Evolutionary conservation across 441 rosid species (phyloP), one percentile per base, ranked within the genome.

Genomic region (Eutrema salsugineum): DNA sequence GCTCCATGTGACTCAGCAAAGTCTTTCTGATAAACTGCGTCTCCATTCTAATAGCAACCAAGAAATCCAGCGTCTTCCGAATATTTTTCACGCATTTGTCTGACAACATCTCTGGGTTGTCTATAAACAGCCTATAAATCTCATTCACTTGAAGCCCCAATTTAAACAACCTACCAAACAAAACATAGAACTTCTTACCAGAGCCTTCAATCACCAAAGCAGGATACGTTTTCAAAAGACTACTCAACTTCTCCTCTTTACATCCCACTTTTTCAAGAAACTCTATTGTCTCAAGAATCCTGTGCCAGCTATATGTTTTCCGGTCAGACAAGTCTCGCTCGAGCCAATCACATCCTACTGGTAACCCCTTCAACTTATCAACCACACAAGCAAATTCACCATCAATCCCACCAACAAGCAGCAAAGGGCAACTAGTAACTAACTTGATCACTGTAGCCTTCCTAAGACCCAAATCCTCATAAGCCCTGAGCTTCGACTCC

Each of bases 121-220:
- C 77, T 20, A 83, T 57, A 69, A 87, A 85, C 57, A 93, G 65
- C 6, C 64, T 76, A 77, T 73, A 56, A 38, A 83, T 73, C 55
- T 80, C 87, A 72, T 76, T 63, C 83, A 81, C 72, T 30, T 60
- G 40, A 47, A 91, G 79, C 63, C 97, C 96, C 66, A 81, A 71
- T 70, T 93, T 89, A 66, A 85, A 76, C 57, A 91, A 81, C 68
- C 78, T 78, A 66, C 92, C 87, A 78, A 89, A 83, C 76, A 89
- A 66, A 47, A 81, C 82, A 78, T 72, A 80, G 56, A 86, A 83
- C 57, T 71, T 85, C 79, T 80, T 85, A 61, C 98, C 91, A 0
- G 89, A 88, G 35, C 90, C 89, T 79, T 82, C 85, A 15, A 89
- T 80, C 66, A 87, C 78, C 58, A 88, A 68, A 39, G 77, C 77